A percentile compares a stretch with the other conserved stretches of the same genome.
Conservation (phyloP, 2,329 filamentous ascomycete genomes). For the Cylindrodendrum hubeiense region DNA sequence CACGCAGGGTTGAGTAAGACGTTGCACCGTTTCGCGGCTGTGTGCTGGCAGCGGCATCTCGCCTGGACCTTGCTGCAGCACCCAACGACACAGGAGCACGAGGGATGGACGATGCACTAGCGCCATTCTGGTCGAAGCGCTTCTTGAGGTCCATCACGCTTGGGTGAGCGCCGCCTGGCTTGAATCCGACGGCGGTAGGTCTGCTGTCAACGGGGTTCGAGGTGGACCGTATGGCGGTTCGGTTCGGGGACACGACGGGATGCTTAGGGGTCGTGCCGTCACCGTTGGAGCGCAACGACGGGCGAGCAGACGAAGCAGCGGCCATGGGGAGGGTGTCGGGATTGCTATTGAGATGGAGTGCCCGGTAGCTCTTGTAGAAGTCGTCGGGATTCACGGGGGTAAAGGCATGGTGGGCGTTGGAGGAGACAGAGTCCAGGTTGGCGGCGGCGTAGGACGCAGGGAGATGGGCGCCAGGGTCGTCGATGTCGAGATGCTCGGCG, state of each 20-base stretch:
- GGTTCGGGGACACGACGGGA: constrained; percentile 55
- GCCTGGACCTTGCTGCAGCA: constrained; percentile 48
- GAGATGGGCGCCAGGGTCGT: constrained; percentile 35
- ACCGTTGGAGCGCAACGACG: constrained; percentile 62
- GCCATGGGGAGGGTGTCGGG: constrained; percentile 52
- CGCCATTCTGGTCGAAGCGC: constrained; percentile 77
- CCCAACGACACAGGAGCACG: constrained; percentile 52
- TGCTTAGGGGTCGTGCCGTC: constrained; percentile 64
- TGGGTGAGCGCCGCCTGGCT: constrained; percentile 60
- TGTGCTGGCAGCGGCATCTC: constrained; percentile 50
- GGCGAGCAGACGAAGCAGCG: constrained; percentile 56
- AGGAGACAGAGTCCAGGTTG: constrained; percentile 36
- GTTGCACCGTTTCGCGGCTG: constrained; percentile 51
- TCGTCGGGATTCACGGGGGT: constrained; percentile 64
- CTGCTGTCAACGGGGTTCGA: constrained; percentile 68
- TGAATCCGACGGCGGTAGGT: constrained; percentile 45
- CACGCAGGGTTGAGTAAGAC: constrained; percentile 57
- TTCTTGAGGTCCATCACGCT: constrained; percentile 86
- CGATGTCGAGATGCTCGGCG: constrained; percentile 36
- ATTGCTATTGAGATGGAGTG: constrained; percentile 51
- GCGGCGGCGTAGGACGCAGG: constrained; percentile 41
- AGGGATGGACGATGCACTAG: constrained; percentile 47
- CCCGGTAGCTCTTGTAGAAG: constrained; percentile 66
- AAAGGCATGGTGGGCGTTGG: constrained; percentile 52
- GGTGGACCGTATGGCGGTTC: constrained; percentile 63